Base-by-base conservation (phyloP, 2,329 filamentous ascomycete genomes). In the Plectosphaerella sp. region DNA sequence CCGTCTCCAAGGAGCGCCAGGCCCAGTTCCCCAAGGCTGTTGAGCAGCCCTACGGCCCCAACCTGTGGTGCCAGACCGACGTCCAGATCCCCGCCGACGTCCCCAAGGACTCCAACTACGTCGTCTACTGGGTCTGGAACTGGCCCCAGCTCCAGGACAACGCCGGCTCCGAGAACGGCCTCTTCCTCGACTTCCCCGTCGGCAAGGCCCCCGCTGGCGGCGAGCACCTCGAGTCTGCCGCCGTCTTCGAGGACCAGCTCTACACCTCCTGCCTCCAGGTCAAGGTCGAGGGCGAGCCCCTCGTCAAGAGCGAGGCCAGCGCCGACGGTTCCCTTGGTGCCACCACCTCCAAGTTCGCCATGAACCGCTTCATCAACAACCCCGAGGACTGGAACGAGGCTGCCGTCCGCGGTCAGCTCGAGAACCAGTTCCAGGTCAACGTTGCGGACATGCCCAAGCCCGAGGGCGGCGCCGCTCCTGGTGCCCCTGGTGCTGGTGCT, bases 41-140 rank as follows among this genome's bases (percentile, higher is more conserved):
- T 3, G 78, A 83, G 53, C 69, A 75, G 48, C 66, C 77, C 28
- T 77, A 77, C 67, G 82, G 79, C 24, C 69, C 71, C 45, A 82
- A 87, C 61, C 75, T 92, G 48, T 86, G 79, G 73, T 97, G 94
- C 71, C 92, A 97, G 69, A 86, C 86, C 36, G 86, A 94, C 63
- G 74, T 97, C 47, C 77, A 85, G 62, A 74, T 99, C 14, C 94
- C 94, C 0, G 64, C 74, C 5, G 80, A 88, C 59, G 73, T 83
- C 46, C 68, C 78, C n/a, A 67, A 75, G 10, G 83, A 84, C 45
- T 80, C 84, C 28, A 78, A 79, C 25, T 89, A 92, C 67, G 93
- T 91, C 3, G 72, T 96, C 49, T 96, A 96, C 76, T 97, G 93
- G 93, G 87, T 97, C 45, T 97, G 94, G 94, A 88, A 96, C 68